Evolutionary conservation across 805 yeast species (phyloP), one percentile per base, ranked within the genome.

Genomic region (Metschnikowia matae): DNA sequence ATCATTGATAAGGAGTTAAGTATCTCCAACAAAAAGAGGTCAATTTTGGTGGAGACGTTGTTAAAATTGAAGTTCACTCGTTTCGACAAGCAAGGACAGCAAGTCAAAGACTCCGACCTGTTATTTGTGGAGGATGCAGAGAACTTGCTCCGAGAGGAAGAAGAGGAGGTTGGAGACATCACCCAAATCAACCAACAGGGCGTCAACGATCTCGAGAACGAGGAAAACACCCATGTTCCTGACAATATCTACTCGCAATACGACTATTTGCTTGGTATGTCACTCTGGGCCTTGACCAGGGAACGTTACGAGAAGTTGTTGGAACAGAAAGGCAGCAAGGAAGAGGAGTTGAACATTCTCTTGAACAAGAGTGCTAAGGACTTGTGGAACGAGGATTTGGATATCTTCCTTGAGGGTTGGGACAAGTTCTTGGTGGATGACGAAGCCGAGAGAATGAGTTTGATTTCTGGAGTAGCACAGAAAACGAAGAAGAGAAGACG

Each of bases 221-320:
- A 74, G 66, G 56, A 48, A 11, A 50, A 51, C 29, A 66, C 79
- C 62, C 76, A 73, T 48, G 67, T 65, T 20, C 78, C 80, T n/a
- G 78, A 74, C 45, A 85, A 82, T 21, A 69, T 80, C 14, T 76
- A 77, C 46, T 80, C 89, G 8, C 75, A 84, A 6, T 92, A 82
- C 67, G 98, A 94, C 62, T 94, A 94, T 60, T 75, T 94, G 55
- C 75, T 94, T 48, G 95, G 94, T 48, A 87, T 94, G 96, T 81
- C 90, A 34, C 84, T 94, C 56, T 89, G 97, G 94, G 86, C 97
- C 36, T 80, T 94, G 63, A 92, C 99, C 0, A 78, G 77, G 51
- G 99, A 94, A 69, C 80, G 94, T 59, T 94, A 91, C 63, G 91
- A 89, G 61, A 84, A 80, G 57, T 73, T 94, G 56, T 71, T 90